phyloP scores from a whole-genome alignment of 768 basidiomycete species.

The Rhodotorula babjevae region DNA sequence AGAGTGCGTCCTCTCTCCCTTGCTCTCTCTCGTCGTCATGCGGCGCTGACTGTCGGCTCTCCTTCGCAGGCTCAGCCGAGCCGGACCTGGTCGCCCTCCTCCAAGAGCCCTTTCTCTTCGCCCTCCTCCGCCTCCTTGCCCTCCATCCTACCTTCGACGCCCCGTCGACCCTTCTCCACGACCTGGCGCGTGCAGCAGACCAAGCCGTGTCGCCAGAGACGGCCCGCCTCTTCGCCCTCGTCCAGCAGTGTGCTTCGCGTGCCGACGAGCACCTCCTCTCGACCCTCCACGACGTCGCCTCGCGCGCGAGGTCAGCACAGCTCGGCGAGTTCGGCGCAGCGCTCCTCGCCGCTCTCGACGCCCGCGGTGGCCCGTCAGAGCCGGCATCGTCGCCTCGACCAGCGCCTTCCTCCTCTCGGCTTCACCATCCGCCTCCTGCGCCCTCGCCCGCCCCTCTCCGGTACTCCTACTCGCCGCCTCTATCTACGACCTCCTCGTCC shows the following conservation, averaged over 20 bases:
- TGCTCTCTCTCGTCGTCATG: too few relatives aligned
- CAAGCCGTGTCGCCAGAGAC: background rate
- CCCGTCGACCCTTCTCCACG: background rate
- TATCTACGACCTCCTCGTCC: background rate
- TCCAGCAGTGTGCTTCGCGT: background rate
- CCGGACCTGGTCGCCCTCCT: background rate
- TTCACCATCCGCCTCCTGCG: background rate
- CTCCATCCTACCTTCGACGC: background rate
- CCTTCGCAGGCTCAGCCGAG: background rate
- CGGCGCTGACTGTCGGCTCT: background rate
- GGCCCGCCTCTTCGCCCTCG: background rate
- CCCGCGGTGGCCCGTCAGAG: too few relatives aligned
- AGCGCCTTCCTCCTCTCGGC: background rate
- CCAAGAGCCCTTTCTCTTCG: slow-evolving; percentile 15
- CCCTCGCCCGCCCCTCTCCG: background rate
- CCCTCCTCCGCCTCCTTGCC: slow-evolving; percentile 13
- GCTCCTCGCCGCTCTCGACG: background rate
- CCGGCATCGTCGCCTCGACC: background rate
- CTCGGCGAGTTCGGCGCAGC: background rate
- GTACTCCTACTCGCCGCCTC: background rate
- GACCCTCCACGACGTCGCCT: background rate
- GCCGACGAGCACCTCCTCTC: background rate
- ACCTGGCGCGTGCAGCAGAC: background rate
- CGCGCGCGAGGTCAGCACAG: background rate
- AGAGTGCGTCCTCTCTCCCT: too few relatives aligned